A percentile compares a stretch with the other conserved stretches of the same genome.
These are phyloP conservation scores for Tricholoma sp. DNA, from an alignment of 768 basidiomycete genomes.

Conservation along the genomic window DNA sequence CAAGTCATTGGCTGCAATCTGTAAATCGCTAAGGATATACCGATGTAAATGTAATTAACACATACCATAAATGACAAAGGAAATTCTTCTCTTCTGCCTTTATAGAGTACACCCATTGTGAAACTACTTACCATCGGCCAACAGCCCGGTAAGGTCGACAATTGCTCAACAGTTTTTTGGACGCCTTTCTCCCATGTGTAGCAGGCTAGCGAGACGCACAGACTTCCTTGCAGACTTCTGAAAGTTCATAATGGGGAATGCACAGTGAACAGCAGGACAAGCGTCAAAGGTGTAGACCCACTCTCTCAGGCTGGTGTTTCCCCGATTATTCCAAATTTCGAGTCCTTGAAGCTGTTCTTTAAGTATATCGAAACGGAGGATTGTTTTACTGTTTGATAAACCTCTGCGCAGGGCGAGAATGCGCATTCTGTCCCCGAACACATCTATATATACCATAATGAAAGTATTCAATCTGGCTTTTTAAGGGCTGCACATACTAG, in stretches of 20 bases:
- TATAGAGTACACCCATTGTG: slow-evolving; percentile 28
- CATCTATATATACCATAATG: slow-evolving; percentile 6
- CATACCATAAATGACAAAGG: slow-evolving; percentile 36
- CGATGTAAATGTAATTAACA: neutral
- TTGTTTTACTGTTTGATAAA: slow-evolving; percentile 6
- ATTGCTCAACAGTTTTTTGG: slow-evolving; percentile 14
- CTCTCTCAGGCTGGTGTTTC: slow-evolving; percentile 19
- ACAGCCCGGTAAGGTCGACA: slow-evolving; percentile 24
- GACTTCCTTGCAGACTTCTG: slow-evolving; percentile 28
- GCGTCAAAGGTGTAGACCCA: slow-evolving; percentile 19
- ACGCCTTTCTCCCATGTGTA: slow-evolving; percentile 26
- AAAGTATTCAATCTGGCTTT: slow-evolving; percentile 2
- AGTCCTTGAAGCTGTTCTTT: slow-evolving; percentile 22
- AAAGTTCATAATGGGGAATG: neutral
- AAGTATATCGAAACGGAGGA: slow-evolving; percentile 18
- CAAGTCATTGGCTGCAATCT: slow-evolving; percentile 44
- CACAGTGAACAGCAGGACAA: neutral
- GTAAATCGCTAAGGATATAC: neutral
- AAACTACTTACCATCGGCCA: slow-evolving; percentile 40
- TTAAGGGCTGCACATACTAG: neutral
- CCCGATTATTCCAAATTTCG: slow-evolving; percentile 34
- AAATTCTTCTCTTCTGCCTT: slow-evolving; percentile 22
- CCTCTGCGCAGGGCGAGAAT: slow-evolving; percentile 11
- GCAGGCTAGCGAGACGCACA: slow-evolving; percentile 43
- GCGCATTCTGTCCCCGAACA: slow-evolving; percentile 15